Conservation (phyloP, 306 rosid species). For the Acacia crassicarpa region DNA sequence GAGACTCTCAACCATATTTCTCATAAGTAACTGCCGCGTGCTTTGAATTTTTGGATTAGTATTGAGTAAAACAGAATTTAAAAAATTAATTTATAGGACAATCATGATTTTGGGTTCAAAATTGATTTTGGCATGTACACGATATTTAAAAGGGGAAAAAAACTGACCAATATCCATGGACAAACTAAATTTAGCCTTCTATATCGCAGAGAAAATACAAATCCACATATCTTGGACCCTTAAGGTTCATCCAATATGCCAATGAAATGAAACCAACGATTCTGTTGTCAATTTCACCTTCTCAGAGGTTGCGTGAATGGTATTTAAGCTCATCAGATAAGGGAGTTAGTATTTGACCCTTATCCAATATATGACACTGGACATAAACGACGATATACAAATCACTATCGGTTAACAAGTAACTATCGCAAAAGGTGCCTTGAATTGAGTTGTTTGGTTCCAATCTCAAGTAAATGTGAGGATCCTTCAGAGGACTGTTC, state of each 20-base stretch:
- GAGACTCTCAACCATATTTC: too few species aligned
- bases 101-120: too few species aligned
- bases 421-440: slow-evolving; percentile 30
- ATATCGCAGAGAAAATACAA: background rate
- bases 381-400: slow-evolving; percentile 12
- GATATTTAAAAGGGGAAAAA: too few species aligned
- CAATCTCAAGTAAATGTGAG: slow-evolving; percentile 36
- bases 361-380: background rate
- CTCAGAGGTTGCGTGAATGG: background rate
- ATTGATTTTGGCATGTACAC: too few species aligned
- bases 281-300: background rate
- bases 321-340: background rate
- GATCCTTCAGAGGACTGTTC: slow-evolving; percentile 40
- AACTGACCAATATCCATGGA: too few species aligned
- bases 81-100: too few species aligned
- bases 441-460: slow-evolving; percentile 33
- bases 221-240: background rate
- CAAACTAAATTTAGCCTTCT: background rate
- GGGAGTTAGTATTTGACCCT: background rate
- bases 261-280: background rate
- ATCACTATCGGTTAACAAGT: background rate
- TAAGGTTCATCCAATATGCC: background rate
- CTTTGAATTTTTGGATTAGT: too few species aligned
- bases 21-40: too few species aligned
- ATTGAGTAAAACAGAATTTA: too few species aligned